A percentile compares a stretch with the other conserved stretches of the same genome.
These are phyloP conservation scores for Eimeria sp. DNA, from an alignment of 169 alveolate species.

Conservation along the genomic window DNA sequence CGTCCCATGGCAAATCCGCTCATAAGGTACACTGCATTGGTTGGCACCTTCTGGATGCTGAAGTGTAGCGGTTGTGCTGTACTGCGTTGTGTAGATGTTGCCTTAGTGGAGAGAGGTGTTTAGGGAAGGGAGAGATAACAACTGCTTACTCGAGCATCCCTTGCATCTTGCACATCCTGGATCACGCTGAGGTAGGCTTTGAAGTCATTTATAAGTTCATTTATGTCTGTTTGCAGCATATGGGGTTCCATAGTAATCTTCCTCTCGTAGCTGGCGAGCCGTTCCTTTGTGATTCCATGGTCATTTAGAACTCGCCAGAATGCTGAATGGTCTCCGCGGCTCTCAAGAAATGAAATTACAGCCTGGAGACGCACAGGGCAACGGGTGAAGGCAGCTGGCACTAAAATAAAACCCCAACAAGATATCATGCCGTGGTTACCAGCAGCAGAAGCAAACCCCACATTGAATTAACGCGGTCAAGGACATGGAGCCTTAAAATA, in stretches of 20 bases:
- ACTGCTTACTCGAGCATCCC: constrained; percentile 73
- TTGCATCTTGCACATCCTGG: constrained; percentile 85
- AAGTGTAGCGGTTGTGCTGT: background rate
- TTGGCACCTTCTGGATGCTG: background rate
- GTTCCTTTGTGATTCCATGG: constrained; percentile 92
- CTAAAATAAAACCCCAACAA: background rate
- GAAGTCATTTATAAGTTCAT: constrained; percentile 88
- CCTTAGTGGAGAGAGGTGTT: background rate
- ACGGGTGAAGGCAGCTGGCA: background rate
- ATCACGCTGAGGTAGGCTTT: constrained; percentile 82
- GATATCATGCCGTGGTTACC: background rate
- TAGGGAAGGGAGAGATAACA: background rate
- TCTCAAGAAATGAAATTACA: constrained; percentile 91
- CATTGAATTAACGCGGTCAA: background rate
- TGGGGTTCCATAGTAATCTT: constrained; percentile 94
- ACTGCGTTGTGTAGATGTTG: background rate
- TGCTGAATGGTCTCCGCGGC: constrained; percentile 90
- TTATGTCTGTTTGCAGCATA: constrained; percentile 87
- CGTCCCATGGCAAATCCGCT: background rate
- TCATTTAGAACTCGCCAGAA: constrained; percentile 91
- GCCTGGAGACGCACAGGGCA: constrained; percentile 84
- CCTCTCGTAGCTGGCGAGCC: constrained; percentile 93
- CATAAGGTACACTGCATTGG: background rate
- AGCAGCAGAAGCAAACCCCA: background rate
- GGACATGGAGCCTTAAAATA: background rate